Base-by-base conservation (phyloP, 2,329 filamentous ascomycete species). In the Colletotrichum endophyticum region DNA sequence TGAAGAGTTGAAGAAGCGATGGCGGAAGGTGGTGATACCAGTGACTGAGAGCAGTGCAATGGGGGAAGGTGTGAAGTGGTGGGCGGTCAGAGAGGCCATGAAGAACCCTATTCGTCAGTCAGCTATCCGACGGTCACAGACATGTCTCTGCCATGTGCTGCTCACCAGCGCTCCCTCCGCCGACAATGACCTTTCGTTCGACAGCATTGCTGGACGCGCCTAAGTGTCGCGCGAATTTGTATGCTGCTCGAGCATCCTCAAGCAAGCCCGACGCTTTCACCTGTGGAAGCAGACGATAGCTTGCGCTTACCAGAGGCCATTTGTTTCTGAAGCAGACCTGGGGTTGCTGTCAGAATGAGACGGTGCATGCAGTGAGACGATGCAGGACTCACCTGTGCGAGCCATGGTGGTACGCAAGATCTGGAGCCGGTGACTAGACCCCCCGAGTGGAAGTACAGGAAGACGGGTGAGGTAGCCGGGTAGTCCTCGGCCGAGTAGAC, bases 361-460 rank as follows among this genome's bases (percentile, higher is more conserved):
- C 27, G 22, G 56, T 6, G 16, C 8, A 11, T 22, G 32, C 32
- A 62, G 27, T 32, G 30, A 8, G 7, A 12, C 32, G 19, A 9
- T 36, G 15, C n/a, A 36, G 30, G n/a, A 73, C 75, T 66, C 68
- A 82, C 82, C 73, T 85, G 83, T 12, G 82, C 83, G 6, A 86
- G 81, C 84, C 84, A 85, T 3, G 84, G 84, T 2, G 83, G 82
- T 13, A 86, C 79, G 8, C 78, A 79, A 27, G 79, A 80, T 12
- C 82, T 81, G 15, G 81, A 80, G 67, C 83, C 84, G n/a, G 79
- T 80, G 15, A 83, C 80, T 8, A 85, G 80, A 1, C 84, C 84
- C 19, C 84, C 84, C 0, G 84, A 80, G 36, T 86, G 84, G 73
- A 86, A 86, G 78, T 84, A 86, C 22, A 86, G 78, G 32, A 85